Percentiles rank a stretch among this genome's conserved stretches.
phyloP scores from a whole-genome alignment of 2,329 filamentous ascomycete genomes.

The Penicillium sp. region DNA sequence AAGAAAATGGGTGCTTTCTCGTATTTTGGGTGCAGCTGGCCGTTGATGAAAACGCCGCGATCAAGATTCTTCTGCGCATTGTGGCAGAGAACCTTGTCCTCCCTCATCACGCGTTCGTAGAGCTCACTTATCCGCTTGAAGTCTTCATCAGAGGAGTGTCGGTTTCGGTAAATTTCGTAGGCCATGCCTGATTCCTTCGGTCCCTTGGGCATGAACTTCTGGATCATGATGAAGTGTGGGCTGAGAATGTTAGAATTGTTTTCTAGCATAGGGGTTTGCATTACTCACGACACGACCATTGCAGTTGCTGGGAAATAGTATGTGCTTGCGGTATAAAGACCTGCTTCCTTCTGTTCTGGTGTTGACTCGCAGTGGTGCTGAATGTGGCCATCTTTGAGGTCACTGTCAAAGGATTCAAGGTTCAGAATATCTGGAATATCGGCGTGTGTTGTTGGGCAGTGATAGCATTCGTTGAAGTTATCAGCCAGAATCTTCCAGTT shows the following conservation, averaged over 20 bases:
- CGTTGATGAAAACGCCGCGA: conserved; percentile 65
- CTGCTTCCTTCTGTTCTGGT: conserved; percentile 53
- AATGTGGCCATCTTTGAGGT: conserved; percentile 55
- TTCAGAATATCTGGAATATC: conserved; percentile 62
- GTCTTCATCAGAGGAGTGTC: conserved; percentile 61
- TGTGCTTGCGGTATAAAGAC: conserved; percentile 45
- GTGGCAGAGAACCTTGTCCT: conserved; percentile 67
- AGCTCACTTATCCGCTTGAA: conserved; percentile 62
- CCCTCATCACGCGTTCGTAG: conserved; percentile 67
- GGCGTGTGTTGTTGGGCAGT: conserved; percentile 64
- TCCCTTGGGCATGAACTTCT: conserved; percentile 62
- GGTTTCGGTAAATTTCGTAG: conserved; percentile 68
- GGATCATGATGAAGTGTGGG: conserved; percentile 67
- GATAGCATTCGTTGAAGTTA: conserved; percentile 60
- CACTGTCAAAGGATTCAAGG: conserved; percentile 59
- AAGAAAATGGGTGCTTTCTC: conserved; percentile 65
- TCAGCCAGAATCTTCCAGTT: conserved; percentile 31
- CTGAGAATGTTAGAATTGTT: conserved; percentile 40
- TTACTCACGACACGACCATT: conserved; percentile 38
- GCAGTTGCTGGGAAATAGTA: conserved; percentile 38
- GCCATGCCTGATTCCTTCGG: conserved; percentile 59
- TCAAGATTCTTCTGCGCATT: conserved; percentile 65
- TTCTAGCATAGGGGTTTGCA: background rate
- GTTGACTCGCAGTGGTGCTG: conserved; percentile 56
- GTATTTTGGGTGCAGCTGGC: conserved; percentile 64